These are phyloP conservation scores for Pichia cephalocereana DNA, from an alignment of 805 yeast species.

Conservation along the genomic window DNA sequence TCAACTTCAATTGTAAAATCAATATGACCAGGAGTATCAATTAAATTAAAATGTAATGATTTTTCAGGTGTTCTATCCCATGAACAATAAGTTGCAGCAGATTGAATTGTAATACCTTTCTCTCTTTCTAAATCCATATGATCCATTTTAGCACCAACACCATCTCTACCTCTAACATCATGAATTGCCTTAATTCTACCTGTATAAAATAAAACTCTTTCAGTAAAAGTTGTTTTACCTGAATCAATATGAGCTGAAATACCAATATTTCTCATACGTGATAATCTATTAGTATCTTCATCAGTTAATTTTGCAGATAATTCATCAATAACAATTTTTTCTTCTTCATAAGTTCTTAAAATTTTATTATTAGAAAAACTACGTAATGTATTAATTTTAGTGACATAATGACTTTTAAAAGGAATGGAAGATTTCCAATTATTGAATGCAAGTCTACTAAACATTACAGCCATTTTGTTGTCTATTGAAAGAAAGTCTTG, in stretches of 20 bases:
- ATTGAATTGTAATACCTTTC: constrained; percentile 96
- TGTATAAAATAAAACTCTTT: constrained; percentile 90
- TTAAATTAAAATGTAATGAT: constrained; percentile 77
- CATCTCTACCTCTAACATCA: constrained; percentile 93
- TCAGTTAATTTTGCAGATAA: constrained; percentile 40
- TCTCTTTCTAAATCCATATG: constrained; percentile 98
- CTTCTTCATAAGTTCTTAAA: constrained; percentile 54
- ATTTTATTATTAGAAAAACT: constrained; percentile 25
- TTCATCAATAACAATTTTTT: constrained; percentile 57
- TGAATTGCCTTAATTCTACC: constrained; percentile 96
- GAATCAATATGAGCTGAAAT: constrained; percentile 97
- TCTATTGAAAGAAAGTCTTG: background rate
- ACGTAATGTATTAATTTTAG: constrained; percentile 11
- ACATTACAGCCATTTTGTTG: background rate
- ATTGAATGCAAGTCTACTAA: constrained; percentile 2
- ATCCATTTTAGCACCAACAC: constrained; percentile 99
- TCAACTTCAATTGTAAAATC: constrained; percentile 98
- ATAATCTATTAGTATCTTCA: constrained; percentile 42
- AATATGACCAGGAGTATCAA: constrained; percentile 98
- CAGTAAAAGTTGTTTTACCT: constrained; percentile 97
- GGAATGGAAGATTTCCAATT: background rate
- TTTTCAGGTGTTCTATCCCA: constrained; percentile 70
- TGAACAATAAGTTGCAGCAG: constrained; percentile 97
- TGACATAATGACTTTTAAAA: no score
- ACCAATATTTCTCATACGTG: constrained; percentile 83